phyloP scores from a whole-genome alignment of 768 basidiomycete genomes.

The Omphalotus guepiniiformis region DNA sequence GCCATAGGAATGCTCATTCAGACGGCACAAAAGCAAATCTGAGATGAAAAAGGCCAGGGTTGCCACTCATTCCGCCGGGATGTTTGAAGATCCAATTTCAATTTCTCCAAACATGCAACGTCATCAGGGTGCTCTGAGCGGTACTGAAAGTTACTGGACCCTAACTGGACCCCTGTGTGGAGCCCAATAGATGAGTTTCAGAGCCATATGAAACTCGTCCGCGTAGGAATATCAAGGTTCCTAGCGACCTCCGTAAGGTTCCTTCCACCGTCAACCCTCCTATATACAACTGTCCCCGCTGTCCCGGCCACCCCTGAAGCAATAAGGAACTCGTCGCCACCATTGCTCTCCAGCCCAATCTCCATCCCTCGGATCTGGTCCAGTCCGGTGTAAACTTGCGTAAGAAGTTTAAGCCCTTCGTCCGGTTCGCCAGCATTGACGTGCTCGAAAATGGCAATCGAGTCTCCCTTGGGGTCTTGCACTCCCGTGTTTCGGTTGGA shows the following conservation, averaged over 20 bases:
- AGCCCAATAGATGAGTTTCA: background rate
- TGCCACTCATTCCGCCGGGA: too few species aligned
- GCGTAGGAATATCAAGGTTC: constrained; percentile 46
- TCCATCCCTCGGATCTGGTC: constrained; percentile 66
- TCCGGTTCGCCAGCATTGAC: constrained; percentile 16
- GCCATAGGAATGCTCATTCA: too few species aligned
- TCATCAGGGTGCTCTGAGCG: too few species aligned
- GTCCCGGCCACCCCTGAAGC: constrained; percentile 49
- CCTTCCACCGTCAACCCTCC: constrained; percentile 46
- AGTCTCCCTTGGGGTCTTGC: constrained; percentile 46
- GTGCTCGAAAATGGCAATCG: constrained; percentile 58
- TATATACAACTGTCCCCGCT: constrained; percentile 51
- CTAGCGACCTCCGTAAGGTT: constrained; percentile 46
- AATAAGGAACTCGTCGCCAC: constrained; percentile 48
- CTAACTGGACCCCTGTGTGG: too few species aligned
- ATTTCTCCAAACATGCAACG: too few species aligned
- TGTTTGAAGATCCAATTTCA: too few species aligned
- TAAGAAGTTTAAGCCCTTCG: constrained; percentile 29
- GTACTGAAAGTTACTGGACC: too few species aligned
- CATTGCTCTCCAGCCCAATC: constrained; percentile 42
- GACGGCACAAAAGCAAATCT: too few species aligned
- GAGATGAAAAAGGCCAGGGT: too few species aligned
- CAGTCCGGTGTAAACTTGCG: constrained; percentile 58
- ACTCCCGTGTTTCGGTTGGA: constrained; percentile 62
- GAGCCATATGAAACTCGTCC: constrained; percentile 51